Evolutionary conservation across 208 protist species (phyloP), one percentile per base, ranked within the genome.

Genomic region (Leishmania guyanensis): DNA sequence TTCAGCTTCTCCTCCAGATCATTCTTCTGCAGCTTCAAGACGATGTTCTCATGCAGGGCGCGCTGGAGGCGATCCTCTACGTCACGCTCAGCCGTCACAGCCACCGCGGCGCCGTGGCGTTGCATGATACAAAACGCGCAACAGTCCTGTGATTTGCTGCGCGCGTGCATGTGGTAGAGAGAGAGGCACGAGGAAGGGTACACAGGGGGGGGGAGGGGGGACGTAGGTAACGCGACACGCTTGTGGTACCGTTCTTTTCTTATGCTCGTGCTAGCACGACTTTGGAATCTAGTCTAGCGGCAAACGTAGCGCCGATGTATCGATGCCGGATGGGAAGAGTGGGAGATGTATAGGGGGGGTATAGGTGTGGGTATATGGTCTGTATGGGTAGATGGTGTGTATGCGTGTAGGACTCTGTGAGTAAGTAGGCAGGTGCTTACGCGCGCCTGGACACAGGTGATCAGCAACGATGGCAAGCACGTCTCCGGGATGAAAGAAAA

Each of bases 51-150:
- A 12, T 96, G 87, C 72, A 93, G 70, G 6, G 89, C 85, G 29
- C 91, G 88, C 80, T 96, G 92, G 50, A 97, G 88, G 12, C 87
- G 85, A 29, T 97, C 92, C 22, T 96, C 91, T 5, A 84, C 56
- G 29, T 89, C 88, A 50, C 74, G 62, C 2, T 75, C 36, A 17
- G 82, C 64, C 22, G 79, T 71, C 17, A 70, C 79, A 14, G 75
- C 26, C 36, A 16, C n/a, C 29, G 58, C n/a, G 50, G 81, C 73
- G 1, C 72, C 72, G 81, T 84, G 74, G 9, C 71, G 85, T 48
- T 80, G 77, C 78, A 86, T 77, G 33, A 51, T 20, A 46, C 36
- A 8, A 20, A 5, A 58, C 3, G 29, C 14, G 22, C 46, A 70
- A 56, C 8, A 48, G 6, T n/a, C n/a, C 0, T 48, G 51, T 75